These are phyloP conservation scores for Bremia lactucae DNA, from an alignment of 352 stramenopile species.

Conservation along the genomic window DNA sequence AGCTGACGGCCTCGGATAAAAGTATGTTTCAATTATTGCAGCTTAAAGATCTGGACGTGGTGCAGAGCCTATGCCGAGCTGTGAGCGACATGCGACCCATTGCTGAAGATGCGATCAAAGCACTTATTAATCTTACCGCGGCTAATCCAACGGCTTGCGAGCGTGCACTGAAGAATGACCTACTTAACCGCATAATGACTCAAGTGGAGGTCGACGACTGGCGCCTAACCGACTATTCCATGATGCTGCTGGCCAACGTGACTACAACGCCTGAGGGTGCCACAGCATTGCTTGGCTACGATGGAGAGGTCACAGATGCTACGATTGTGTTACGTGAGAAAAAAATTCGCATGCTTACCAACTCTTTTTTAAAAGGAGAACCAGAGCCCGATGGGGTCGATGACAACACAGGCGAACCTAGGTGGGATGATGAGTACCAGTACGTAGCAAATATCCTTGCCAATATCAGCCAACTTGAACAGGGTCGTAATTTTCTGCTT, in stretches of 20 bases:
- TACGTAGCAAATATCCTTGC: constrained; percentile 80
- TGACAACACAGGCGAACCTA: constrained; percentile 51
- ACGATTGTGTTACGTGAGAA: constrained; percentile 55
- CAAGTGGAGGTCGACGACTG: constrained; percentile 77
- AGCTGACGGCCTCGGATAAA: constrained; percentile 76
- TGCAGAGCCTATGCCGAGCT: constrained; percentile 67
- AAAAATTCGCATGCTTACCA: constrained; percentile 72
- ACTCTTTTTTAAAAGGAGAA: constrained; percentile 56
- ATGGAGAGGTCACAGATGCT: constrained; percentile 32
- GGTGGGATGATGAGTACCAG: constrained; percentile 84
- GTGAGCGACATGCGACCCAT: constrained; percentile 79
- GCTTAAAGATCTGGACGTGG: constrained; percentile 56
- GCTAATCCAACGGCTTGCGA: constrained; percentile 55
- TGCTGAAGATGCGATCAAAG: constrained; percentile 78
- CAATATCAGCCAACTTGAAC: constrained; percentile 76
- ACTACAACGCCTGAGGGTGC: constrained; percentile 59
- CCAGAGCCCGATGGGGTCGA: constrained; percentile 72
- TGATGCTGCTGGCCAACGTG: constrained; percentile 84
- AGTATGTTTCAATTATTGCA: constrained; percentile 68
- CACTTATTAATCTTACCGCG: constrained; percentile 79
- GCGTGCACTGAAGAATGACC: constrained; percentile 62
- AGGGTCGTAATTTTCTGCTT: constrained; percentile 68
- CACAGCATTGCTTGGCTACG: constrained; percentile 53
- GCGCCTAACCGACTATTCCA: constrained; percentile 73
- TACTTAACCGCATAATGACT: constrained; percentile 82